Evolutionary conservation across 176 grass and related monocot genomes (phyloP).

Genomic region (Microstegium vimineum): DNA sequence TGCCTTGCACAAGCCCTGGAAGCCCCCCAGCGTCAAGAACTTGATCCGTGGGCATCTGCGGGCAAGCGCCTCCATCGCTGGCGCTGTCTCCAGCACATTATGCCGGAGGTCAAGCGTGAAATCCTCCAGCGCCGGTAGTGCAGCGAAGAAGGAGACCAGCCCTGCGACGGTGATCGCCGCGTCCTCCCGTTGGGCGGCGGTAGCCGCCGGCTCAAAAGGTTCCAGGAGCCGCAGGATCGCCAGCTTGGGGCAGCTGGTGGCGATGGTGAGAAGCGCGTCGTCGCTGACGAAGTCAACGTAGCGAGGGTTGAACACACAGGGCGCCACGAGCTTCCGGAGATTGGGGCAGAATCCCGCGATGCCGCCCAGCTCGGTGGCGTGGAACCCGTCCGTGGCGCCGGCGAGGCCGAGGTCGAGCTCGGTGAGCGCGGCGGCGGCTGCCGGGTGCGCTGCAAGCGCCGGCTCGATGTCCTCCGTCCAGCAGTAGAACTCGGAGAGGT

Average conservation of each 20-base stretch:
- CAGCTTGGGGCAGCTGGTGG: slow-evolving; percentile 52
- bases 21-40: slow-evolving; percentile 66
- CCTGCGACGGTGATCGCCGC: slow-evolving; percentile 59
- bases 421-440: slow-evolving; percentile 43
- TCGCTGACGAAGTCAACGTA: slow-evolving; percentile 69
- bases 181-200: slow-evolving; percentile 33
- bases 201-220: slow-evolving; percentile 38
- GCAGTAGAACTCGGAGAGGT: slow-evolving; percentile 97
- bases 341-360: slow-evolving; percentile 61
- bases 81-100: slow-evolving; percentile 54
- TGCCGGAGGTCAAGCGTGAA: slow-evolving; percentile 78
- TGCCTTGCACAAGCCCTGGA: slow-evolving; percentile 77
- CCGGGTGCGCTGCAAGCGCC: slow-evolving; percentile 44
- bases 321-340: slow-evolving; percentile 54
- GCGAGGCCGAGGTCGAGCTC: slow-evolving; percentile 80
- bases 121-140: slow-evolving; percentile 59
- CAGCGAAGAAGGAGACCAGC: slow-evolving; percentile 56
- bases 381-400: slow-evolving; percentile 74
- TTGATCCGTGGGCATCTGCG: slow-evolving; percentile 54
- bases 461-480: slow-evolving; percentile 84
- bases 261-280: slow-evolving; percentile 47
- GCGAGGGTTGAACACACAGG: slow-evolving; percentile 81
- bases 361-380: slow-evolving; percentile 51
- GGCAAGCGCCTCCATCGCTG: slow-evolving; percentile 60
- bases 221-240: slow-evolving; percentile 65